Evolutionary conservation across 2,329 filamentous ascomycete genomes (phyloP).

Genomic region (Aspergillus ibericus): DNA sequence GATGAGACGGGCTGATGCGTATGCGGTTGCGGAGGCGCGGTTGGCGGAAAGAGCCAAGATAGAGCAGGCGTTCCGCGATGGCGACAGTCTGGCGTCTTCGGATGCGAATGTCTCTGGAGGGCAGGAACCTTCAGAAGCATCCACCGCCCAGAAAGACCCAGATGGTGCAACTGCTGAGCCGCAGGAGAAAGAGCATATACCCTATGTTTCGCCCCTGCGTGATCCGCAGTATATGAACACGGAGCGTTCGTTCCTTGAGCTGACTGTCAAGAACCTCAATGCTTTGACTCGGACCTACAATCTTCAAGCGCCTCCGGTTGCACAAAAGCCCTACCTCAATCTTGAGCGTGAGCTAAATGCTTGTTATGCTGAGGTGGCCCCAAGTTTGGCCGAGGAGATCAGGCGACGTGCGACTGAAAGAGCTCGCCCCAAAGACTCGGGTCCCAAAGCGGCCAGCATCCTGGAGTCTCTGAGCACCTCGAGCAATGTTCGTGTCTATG

Average conservation of each 20-base stretch:
- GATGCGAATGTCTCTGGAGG: constrained; percentile 7
- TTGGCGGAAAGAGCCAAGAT: constrained; percentile 26
- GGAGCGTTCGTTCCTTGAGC: constrained; percentile 72
- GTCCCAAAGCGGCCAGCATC: constrained; percentile 50
- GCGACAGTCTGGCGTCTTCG: not conserved
- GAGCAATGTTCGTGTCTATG: constrained; percentile 62
- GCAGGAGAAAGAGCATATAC: constrained; percentile 24
- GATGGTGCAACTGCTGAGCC: not conserved
- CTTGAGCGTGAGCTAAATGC: constrained; percentile 76
- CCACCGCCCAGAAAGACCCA: not conserved
- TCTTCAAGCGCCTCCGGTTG: constrained; percentile 85
- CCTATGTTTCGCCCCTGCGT: constrained; percentile 65
- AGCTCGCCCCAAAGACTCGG: constrained; percentile 31
- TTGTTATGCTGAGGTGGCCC: constrained; percentile 86
- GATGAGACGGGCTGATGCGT: constrained; percentile 67
- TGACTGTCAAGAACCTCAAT: constrained; percentile 78
- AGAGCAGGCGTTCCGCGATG: constrained; percentile 25
- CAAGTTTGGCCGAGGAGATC: constrained; percentile 70
- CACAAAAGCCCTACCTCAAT: constrained; percentile 88
- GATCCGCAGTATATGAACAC: constrained; percentile 73
- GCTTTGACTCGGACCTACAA: constrained; percentile 83
- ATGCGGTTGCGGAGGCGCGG: constrained; percentile 71
- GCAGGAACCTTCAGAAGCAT: constrained; percentile 4
- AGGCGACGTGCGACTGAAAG: constrained; percentile 61
- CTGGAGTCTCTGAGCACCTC: constrained; percentile 60